Evolutionary conservation across 495 filamentous ascomycete genomes (phyloP), one percentile per base, ranked within the genome.

Genomic region (Hypomontagnella monticulosa): DNA sequence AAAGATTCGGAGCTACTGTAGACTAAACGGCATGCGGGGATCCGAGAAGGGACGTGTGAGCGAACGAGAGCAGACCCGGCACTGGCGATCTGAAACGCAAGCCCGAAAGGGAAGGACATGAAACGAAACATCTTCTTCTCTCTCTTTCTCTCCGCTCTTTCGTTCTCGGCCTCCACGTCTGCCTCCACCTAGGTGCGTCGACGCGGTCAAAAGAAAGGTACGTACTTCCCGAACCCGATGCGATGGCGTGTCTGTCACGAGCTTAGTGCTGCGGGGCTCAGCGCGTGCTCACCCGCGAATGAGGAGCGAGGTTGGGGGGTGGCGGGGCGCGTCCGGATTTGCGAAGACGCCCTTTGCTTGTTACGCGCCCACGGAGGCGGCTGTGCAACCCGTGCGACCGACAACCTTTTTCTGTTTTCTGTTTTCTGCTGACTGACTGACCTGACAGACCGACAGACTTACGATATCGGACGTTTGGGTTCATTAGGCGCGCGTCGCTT

Each of bases 91-190:
- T 69, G 66, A 69, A 69, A 69, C 66, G 41, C 18, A 51, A 27
- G 40, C 43, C 27, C 20, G 58, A 59, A 55, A 54, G 47, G 58
- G 30, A 53, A 43, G 16, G 47, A 51, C 59, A 46, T 69, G 66
- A 68, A 69, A 69, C 66, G 60, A 69, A 69, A 69, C 66, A 32
- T 60, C 47, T 57, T 56, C 23, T 47, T 33, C 19, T 43, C 43
- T 19, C 27, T 8, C 1, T 7, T 58, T 40, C 19, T 30, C 32
- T 55, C 23, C 23, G 23, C 23, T 27, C 23, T 27, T 27, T 27
- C 23, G 23, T 27, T 27, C 23, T 27, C 23, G 23, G 23, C 23
- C 23, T 27, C 23, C 23, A 27, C 23, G n/a, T 27, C 6, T 27
- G 3, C 23, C 23, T 27, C 23, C 23, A 27, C 34, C 10, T 43